A percentile compares a stretch with the other conserved stretches of the same genome.
phyloP scores from a whole-genome alignment of 768 basidiomycete species.

The Chalciporus sphaerocephalus region DNA sequence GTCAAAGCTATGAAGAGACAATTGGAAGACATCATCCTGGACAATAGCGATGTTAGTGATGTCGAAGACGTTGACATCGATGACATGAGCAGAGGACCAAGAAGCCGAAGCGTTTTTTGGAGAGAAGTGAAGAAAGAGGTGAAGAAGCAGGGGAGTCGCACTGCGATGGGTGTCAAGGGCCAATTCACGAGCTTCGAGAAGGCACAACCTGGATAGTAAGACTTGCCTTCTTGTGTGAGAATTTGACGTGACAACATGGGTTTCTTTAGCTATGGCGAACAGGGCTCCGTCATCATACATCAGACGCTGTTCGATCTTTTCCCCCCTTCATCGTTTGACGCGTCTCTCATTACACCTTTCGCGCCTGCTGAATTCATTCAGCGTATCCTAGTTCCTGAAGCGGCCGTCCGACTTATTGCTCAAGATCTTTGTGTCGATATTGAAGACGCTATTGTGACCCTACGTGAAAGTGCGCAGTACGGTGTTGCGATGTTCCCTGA shows the following conservation, averaged over 20 bases:
- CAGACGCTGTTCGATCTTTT: slow-evolving; percentile 74
- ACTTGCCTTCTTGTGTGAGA: slow-evolving; percentile 11
- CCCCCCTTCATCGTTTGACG: slow-evolving; percentile 55
- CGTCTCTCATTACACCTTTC: slow-evolving; percentile 57
- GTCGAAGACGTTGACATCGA: slow-evolving; percentile 11
- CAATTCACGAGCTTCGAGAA: slow-evolving; percentile 79
- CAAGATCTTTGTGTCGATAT: slow-evolving; percentile 56
- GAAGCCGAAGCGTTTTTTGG: slow-evolving; percentile 62
- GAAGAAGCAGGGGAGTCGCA: slow-evolving; percentile 59
- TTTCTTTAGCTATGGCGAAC: slow-evolving; percentile 71
- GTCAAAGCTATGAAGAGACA: slow-evolving; percentile 46
- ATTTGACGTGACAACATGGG: background rate
- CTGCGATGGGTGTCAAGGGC: slow-evolving; percentile 61
- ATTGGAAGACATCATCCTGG: slow-evolving; percentile 50
- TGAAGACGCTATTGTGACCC: slow-evolving; percentile 49
- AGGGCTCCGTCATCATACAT: slow-evolving; percentile 76
- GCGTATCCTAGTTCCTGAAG: slow-evolving; percentile 86
- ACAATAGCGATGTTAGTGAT: slow-evolving; percentile 32
- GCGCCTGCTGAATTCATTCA: slow-evolving; percentile 73
- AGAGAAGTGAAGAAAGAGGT: slow-evolving; percentile 58
- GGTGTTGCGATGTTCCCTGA: slow-evolving; percentile 82
- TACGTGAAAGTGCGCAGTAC: slow-evolving; percentile 76
- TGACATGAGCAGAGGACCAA: slow-evolving; percentile 18
- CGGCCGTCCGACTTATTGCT: slow-evolving; percentile 75
- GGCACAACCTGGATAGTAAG: slow-evolving; percentile 88